Percentiles rank a stretch among this genome's conserved stretches.
Conservation (phyloP, 2,329 filamentous ascomycete species). For the Westerdykella sp. region DNA sequence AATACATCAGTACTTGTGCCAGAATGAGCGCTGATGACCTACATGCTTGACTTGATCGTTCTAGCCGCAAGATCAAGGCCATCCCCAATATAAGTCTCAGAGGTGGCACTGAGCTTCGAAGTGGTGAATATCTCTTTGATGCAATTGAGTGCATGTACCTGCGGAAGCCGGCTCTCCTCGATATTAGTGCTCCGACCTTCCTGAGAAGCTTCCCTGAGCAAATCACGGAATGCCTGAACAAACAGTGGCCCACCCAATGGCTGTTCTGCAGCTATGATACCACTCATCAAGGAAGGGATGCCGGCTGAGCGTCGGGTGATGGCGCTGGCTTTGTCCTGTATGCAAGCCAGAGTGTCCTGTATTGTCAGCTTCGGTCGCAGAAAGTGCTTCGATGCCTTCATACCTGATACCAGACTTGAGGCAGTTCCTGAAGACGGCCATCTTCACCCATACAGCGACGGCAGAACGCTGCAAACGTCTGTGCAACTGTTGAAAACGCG, state of each 20-base stretch:
- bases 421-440: constrained; percentile 41
- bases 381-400: neutral
- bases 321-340: constrained; percentile 69
- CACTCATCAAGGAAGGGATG: constrained; percentile 78
- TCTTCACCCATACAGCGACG: constrained; percentile 52
- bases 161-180: constrained; percentile 60
- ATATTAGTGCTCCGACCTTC: constrained; percentile 51
- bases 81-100: constrained; percentile 66
- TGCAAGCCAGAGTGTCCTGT: constrained; percentile 61
- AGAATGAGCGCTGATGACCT: constrained; percentile 26
- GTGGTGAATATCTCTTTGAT: constrained; percentile 88
- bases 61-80: constrained; percentile 73
- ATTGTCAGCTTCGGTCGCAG: constrained; percentile 3
- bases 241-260: constrained; percentile 54
- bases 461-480: constrained; percentile 81
- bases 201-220: constrained; percentile 54
- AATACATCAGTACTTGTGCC: constrained; percentile 2
- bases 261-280: constrained; percentile 65
- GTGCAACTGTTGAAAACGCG: constrained; percentile 86
- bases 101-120: constrained; percentile 64
- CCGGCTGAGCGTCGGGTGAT: constrained; percentile 85
- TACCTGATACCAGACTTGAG: constrained; percentile 62
- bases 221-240: constrained; percentile 55
- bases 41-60: constrained; percentile 73
- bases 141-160: constrained; percentile 93